Evolutionary conservation across 2,329 filamentous ascomycete species (phyloP), one percentile per base, ranked within the genome.

Genomic region (Orbilia brochopaga): DNA sequence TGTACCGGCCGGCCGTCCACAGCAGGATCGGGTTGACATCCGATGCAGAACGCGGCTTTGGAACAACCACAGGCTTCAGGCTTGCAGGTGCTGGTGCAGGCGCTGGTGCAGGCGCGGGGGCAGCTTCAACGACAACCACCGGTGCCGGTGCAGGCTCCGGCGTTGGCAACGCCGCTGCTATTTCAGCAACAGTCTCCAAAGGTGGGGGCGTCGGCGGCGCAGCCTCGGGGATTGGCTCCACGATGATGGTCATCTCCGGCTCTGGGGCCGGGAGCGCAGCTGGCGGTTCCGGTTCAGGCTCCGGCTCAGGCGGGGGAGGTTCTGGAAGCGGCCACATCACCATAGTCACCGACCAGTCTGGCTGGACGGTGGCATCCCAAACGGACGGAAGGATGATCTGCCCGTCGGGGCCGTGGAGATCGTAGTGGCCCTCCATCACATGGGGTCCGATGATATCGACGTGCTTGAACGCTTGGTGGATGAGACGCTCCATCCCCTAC

Each of bases 401-500:
- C 44, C 88, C 88, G 76, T 91, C 86, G 2, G 90, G 90, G 0
- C 89, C 90, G 57, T 91, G 84, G 46, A 94, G 81, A 78, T 94
- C 90, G 79, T 92, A 94, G 77, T 91, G 89, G 0, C 90, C 90
- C 66, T 90, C 85, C 74, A 87, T 86, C 24, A 94, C 90, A 75
- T 91, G 88, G 15, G 87, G 87, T 0, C 89, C 89, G 60, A 93
- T 87, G 11, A 88, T 82, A 54, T 92, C 90, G 55, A 94, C 88
- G 75, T 92, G 89, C 19, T 89, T 79, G 78, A 94, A 94, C 17
- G 90, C 90, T 81, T 93, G 90, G 77, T 89, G 89, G 78, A 94
- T 93, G 40, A 94, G 84, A 52, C 91, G 88, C 79, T 93, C 90
- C 90, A 94, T 93, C 17, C 90, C 90, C 89, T 92, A 75, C 17